Evolutionary conservation across 2,329 filamentous ascomycete genomes (phyloP).

Genomic region (Diaporthe eres): DNA sequence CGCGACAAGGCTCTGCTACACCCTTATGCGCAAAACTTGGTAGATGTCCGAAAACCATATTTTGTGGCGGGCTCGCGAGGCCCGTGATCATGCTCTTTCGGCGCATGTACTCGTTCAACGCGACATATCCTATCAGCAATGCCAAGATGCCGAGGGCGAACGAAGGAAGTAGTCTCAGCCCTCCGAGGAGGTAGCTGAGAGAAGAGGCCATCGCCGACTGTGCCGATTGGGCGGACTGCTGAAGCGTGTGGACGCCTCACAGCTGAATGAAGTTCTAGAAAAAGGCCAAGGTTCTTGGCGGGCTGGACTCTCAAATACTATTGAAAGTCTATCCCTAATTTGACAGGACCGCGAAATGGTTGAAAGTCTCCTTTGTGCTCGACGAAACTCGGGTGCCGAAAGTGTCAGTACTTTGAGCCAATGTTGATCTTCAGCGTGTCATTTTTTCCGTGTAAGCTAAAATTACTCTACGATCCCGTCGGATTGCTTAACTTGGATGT

Average conservation of each 20-base stretch:
- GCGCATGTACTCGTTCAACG: neutral
- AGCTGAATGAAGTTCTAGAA: neutral
- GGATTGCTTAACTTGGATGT: too few relatives aligned
- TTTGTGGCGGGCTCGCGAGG: constrained; percentile 2
- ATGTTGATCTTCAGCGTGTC: neutral
- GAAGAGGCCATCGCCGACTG: neutral
- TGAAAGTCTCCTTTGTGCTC: neutral
- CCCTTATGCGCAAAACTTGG: neutral
- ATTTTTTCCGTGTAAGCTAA: neutral
- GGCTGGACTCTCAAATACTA: neutral
- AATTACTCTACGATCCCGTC: neutral
- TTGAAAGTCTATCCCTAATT: neutral
- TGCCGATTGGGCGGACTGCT: neutral
- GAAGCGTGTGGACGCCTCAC: constrained; percentile 7
- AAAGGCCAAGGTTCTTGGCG: neutral
- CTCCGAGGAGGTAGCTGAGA: neutral
- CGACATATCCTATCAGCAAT: neutral
- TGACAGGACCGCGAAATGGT: too few relatives aligned
- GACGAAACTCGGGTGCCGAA: neutral
- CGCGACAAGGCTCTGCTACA: constrained; percentile 5
- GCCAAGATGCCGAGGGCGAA: constrained; percentile 8
- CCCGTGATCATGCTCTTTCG: neutral
- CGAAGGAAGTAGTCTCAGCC: constrained; percentile 16
- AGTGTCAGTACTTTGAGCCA: neutral
- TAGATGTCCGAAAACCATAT: neutral